These are phyloP conservation scores for Helotiales sp. DNA, from an alignment of 2,329 filamentous ascomycete species.

Conservation along the genomic window DNA sequence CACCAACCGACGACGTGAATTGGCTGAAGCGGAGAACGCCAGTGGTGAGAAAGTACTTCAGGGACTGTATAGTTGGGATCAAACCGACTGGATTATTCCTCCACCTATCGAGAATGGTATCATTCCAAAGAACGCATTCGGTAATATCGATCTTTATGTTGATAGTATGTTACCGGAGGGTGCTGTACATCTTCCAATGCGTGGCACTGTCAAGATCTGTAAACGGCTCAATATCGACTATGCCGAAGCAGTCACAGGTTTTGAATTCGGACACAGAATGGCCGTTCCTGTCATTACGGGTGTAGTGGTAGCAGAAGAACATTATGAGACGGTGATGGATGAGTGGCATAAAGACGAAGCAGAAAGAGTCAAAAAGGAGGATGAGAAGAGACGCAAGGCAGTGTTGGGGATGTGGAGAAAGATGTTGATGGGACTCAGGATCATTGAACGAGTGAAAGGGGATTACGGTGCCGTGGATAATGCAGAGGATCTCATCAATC, in stretches of 20 bases:
- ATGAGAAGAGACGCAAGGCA: slow-evolving; percentile 76
- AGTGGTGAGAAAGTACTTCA: slow-evolving; percentile 84
- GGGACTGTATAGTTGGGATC: slow-evolving; percentile 77
- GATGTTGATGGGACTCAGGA: slow-evolving; percentile 81
- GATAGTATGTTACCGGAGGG: slow-evolving; percentile 88
- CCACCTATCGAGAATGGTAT: slow-evolving; percentile 79
- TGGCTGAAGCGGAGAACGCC: slow-evolving; percentile 75
- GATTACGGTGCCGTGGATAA: slow-evolving; percentile 69
- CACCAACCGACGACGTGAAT: slow-evolving; percentile 79
- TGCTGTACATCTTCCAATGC: slow-evolving; percentile 79
- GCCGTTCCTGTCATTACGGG: slow-evolving; percentile 90
- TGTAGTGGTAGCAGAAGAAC: slow-evolving; percentile 82
- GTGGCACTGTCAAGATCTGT: slow-evolving; percentile 77
- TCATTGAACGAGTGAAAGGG: slow-evolving; percentile 71
- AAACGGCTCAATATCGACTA: slow-evolving; percentile 83
- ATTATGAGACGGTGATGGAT: slow-evolving; percentile 72
- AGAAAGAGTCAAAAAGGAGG: slow-evolving; percentile 75
- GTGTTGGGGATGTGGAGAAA: slow-evolving; percentile 80
- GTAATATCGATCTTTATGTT: slow-evolving; percentile 95
- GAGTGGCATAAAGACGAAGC: slow-evolving; percentile 77
- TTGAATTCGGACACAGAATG: slow-evolving; percentile 94
- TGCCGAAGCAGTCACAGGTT: slow-evolving; percentile 92
- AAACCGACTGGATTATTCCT: slow-evolving; percentile 96
- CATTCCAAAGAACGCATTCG: slow-evolving; percentile 92
- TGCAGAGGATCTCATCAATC: slow-evolving; percentile 56